Conservation (phyloP, 2,329 filamentous ascomycete species). For the Claviceps purpurea region DNA sequence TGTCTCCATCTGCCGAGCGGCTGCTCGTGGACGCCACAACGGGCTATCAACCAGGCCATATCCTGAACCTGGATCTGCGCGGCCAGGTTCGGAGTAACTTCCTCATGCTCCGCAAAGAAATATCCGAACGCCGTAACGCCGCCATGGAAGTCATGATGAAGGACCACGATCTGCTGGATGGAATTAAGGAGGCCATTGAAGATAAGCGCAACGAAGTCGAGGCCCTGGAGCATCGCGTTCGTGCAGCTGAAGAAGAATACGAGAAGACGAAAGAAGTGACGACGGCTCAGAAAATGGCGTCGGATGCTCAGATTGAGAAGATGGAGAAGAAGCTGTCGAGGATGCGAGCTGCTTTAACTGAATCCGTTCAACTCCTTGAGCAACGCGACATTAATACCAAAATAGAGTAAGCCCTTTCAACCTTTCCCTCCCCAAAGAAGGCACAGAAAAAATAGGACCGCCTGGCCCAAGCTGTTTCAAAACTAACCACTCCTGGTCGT, state of each 20-base stretch:
- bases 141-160: constrained; percentile 88
- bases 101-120: constrained; percentile 67
- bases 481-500: background rate
- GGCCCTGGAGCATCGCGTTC: constrained; percentile 74
- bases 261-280: constrained; percentile 83
- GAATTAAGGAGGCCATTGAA: constrained; percentile 91
- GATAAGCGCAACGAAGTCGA: constrained; percentile 91
- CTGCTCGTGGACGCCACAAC: constrained; percentile 69
- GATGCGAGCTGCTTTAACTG: constrained; percentile 71
- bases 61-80: constrained; percentile 79
- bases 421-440: background rate
- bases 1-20: constrained; percentile 45
- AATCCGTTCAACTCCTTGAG: constrained; percentile 83
- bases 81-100: constrained; percentile 72
- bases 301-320: constrained; percentile 91
- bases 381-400: constrained; percentile 94
- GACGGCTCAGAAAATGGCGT: constrained; percentile 73
- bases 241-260: constrained; percentile 83
- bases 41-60: constrained; percentile 79
- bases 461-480: background rate
- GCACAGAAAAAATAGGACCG: background rate
- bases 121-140: constrained; percentile 73
- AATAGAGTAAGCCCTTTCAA: constrained; percentile 56
- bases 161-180: constrained; percentile 84
- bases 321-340: constrained; percentile 97